Conservation (phyloP, 306 rosid genomes). For the Fagus crenata region DNA sequence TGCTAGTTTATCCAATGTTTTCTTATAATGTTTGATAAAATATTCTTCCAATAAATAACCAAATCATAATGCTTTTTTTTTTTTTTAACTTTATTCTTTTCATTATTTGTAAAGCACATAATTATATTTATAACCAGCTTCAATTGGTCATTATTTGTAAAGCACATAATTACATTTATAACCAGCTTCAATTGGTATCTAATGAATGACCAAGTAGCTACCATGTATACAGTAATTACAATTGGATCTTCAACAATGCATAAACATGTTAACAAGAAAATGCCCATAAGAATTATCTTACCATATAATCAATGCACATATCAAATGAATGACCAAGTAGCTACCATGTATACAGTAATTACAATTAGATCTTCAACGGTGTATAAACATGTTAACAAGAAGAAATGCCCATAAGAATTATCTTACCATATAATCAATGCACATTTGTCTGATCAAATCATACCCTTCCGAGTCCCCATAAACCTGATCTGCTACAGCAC, state of each 20-base stretch:
- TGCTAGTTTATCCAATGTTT: background rate
- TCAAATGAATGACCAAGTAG: background rate
- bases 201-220: slow-evolving; percentile 15
- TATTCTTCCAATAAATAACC: background rate
- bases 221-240: background rate
- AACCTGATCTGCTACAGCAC: slow-evolving; percentile 95
- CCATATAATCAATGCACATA: slow-evolving; percentile 93
- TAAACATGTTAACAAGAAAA: slow-evolving; percentile 6
- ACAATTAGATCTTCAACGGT: slow-evolving; percentile 10
- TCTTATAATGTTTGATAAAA: background rate
- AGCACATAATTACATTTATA: background rate
- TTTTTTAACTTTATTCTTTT: background rate
- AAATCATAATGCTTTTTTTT: background rate
- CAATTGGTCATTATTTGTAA: background rate
- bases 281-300: slow-evolving; percentile 29
- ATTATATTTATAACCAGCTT: slow-evolving; percentile 3
- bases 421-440: slow-evolving; percentile 90
- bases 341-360: background rate
- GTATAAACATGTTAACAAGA: slow-evolving; percentile 3
- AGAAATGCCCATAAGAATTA: background rate
- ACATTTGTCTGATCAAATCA: slow-evolving; percentile 83
- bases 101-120: background rate
- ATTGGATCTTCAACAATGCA: slow-evolving; percentile 10
- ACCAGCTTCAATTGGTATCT: background rate
- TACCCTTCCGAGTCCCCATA: slow-evolving; percentile 83